Evolutionary conservation across 2,329 filamentous ascomycete genomes (phyloP), one percentile per base, ranked within the genome.

Genomic region (Colletotrichum chlorophyti): DNA sequence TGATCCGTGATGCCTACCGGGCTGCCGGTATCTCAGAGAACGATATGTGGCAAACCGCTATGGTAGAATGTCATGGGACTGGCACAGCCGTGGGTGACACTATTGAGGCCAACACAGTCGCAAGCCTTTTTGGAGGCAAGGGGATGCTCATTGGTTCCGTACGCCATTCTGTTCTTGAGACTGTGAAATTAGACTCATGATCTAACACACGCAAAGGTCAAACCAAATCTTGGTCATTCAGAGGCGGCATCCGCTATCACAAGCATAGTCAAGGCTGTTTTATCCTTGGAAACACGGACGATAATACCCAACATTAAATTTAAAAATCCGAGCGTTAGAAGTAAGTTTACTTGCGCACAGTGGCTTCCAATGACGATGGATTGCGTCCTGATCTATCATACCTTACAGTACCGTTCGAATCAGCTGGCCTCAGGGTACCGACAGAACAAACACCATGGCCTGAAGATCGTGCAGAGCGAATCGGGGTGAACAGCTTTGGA

Each of bases 21-120:
- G 24, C 37, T 6, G 54, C 59, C 3, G 61, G 59, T 5, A 37
- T 61, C 60, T n/a, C 17, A 35, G 53, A 57, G 8, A 26, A 72
- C 2, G 53, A 69, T 23, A 41, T 65, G 12, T 52, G 50, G 10
- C 48, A 65, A 12, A 76, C 73, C 0, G 66, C 64, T 0, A 70
- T 73, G 38, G 58, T 77, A 0, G 74, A 79, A 43, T 69, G 68
- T 6, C 76, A 79, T 41, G 75, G 74, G 2, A 77, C 76, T 0
- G 74, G 74, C 1, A 78, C 76, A 1, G 40, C 48, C 3, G 67
- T 68, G 1, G 77, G 77, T 0, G 77, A 79, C 52, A 72, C 74
- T 0, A 65, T 74, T 6, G 79, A 80, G 49, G 68, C 72, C 1
- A 51, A 48, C 1, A 74, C 75, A 1, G 67, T 81, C 2, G 65